These are phyloP conservation scores for Vitellaria paradoxa DNA, from an alignment of 179 eudicot species.

Conservation along the genomic window DNA sequence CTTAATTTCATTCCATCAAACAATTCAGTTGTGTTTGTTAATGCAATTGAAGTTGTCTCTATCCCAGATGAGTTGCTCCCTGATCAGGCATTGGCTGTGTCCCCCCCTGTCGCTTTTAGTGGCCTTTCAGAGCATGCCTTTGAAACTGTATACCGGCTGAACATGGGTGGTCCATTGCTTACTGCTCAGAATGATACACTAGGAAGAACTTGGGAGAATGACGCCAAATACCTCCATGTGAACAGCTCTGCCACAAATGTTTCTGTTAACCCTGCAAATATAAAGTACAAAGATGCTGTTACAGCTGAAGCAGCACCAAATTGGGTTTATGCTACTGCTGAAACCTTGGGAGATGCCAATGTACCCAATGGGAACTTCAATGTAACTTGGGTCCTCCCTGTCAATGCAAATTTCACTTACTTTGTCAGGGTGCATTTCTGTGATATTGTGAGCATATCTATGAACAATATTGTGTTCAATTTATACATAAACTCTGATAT, in stretches of 20 bases:
- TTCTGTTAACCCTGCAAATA: constrained; percentile 49
- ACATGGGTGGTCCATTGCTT: constrained; percentile 73
- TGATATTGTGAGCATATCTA: constrained; percentile 57
- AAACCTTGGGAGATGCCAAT: constrained; percentile 67
- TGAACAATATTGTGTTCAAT: constrained; percentile 59
- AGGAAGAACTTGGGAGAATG: constrained; percentile 80
- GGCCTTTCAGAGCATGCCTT: constrained; percentile 58
- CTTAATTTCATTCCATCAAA: constrained; percentile 62
- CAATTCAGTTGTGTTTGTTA: constrained; percentile 67
- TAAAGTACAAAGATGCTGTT: constrained; percentile 46
- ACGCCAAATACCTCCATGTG: constrained; percentile 57
- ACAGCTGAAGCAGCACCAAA: constrained; percentile 59
- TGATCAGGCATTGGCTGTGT: constrained; percentile 48
- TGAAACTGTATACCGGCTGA: constrained; percentile 72
- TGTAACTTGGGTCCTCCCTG: constrained; percentile 68
- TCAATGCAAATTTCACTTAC: constrained; percentile 63
- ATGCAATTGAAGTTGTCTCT: constrained; percentile 78
- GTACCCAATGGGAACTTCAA: constrained; percentile 62
- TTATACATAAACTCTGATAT: constrained; percentile 61
- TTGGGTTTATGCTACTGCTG: constrained; percentile 75
- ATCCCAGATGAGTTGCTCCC: constrained; percentile 59
- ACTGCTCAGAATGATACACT: constrained; percentile 70
- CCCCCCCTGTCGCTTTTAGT: constrained; percentile 41
- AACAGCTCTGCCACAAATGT: constrained; percentile 60
- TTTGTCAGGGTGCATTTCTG: constrained; percentile 70